Evolutionary conservation across 331 rosid genomes (phyloP).

Genomic region (Quercus tomentella): DNA sequence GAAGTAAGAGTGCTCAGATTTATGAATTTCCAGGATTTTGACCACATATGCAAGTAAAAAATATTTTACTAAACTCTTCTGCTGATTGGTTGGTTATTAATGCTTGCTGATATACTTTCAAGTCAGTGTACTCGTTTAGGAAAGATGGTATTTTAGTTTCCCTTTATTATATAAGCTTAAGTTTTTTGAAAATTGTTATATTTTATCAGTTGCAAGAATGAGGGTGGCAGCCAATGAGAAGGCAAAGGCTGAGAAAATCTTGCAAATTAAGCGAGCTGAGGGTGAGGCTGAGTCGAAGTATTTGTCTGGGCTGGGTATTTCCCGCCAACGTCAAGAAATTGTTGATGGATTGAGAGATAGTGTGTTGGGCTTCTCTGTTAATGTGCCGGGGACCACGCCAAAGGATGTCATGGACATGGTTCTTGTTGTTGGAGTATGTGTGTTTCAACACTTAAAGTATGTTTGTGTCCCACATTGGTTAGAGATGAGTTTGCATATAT

Average conservation of each 20-base stretch:
- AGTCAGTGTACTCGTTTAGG: neutral
- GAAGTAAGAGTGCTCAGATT: neutral
- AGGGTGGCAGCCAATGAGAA: constrained; percentile 84
- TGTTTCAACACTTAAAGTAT: too few relatives aligned
- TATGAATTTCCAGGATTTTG: neutral
- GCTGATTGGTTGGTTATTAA: neutral
- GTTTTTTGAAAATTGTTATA: neutral
- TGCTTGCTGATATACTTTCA: neutral
- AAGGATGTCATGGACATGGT: constrained; percentile 98
- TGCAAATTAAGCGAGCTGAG: constrained; percentile 84
- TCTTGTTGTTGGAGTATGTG: too few relatives aligned
- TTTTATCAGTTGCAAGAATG: constrained; percentile 66
- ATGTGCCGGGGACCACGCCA: constrained; percentile 83
- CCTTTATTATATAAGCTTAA: neutral
- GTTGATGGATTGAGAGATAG: constrained; percentile 89
- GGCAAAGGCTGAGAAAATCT: constrained; percentile 89
- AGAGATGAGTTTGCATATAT: too few relatives aligned
- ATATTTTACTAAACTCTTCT: constrained; percentile 8
- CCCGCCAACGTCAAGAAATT: constrained; percentile 87
- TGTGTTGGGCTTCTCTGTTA: constrained; percentile 72
- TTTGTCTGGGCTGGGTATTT: constrained; percentile 78
- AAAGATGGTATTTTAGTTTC: neutral
- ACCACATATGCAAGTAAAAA: neutral
- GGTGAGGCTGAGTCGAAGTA: constrained; percentile 93
- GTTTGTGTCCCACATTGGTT: too few relatives aligned